Conservation (phyloP, 768 basidiomycete genomes). For the Fistulinella prunicolor region DNA sequence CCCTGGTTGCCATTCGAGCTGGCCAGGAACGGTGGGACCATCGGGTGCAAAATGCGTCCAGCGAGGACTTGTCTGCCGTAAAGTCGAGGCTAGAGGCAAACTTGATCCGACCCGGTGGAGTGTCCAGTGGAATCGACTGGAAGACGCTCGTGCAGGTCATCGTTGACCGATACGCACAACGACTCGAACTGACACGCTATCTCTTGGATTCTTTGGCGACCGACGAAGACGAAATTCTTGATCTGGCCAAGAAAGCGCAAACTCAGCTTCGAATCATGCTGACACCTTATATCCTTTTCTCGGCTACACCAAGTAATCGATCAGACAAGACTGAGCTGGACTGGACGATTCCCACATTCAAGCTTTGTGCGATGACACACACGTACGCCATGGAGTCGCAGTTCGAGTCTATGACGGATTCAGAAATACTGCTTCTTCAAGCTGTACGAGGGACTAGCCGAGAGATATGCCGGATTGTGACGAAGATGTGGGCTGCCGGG, state of each 20-base stretch:
- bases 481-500: constrained; percentile 48
- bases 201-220: constrained; percentile 15
- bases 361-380: too few relatives aligned
- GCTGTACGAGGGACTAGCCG: constrained; percentile 33
- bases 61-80: constrained; percentile 15
- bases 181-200: constrained; percentile 28
- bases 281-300: constrained; percentile 27
- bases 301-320: constrained; percentile 6
- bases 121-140: constrained; percentile 36
- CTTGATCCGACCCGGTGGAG: constrained; percentile 8
- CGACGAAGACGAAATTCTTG: constrained; percentile 1
- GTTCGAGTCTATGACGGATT: too few relatives aligned
- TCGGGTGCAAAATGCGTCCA: constrained; percentile 26
- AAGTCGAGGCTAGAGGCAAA: constrained; percentile 7
- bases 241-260: constrained; percentile 12
- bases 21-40: constrained; percentile 29
- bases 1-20: constrained; percentile 26
- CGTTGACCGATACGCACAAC: constrained; percentile 30
- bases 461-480: constrained; percentile 47
- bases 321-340: too few relatives aligned
- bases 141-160: constrained; percentile 26
- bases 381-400: too few relatives aligned
- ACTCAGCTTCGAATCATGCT: constrained; percentile 28
- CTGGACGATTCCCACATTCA: too few relatives aligned
- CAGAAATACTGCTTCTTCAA: constrained; percentile 22